phyloP scores from a whole-genome alignment of 305 asterid genomes.

The Fraxinus latifolia region DNA sequence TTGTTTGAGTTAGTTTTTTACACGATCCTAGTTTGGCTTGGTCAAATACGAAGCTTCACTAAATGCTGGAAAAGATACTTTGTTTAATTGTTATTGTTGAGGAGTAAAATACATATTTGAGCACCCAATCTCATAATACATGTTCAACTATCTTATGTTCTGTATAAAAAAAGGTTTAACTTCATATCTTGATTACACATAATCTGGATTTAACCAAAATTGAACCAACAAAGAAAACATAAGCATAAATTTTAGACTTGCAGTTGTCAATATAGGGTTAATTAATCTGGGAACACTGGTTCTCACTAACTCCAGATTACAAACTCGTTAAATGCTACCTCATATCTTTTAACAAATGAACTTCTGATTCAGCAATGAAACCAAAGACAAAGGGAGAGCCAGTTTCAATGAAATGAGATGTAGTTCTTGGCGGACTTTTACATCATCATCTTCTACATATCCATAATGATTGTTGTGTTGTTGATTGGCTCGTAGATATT shows the following conservation, averaged over 20 bases:
- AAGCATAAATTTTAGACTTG: background rate
- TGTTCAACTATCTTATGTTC: background rate
- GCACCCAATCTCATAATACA: background rate
- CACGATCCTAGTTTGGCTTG: too few relatives aligned
- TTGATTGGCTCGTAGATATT: background rate
- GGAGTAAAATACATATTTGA: too few relatives aligned
- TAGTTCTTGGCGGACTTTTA: background rate
- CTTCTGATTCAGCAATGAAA: background rate
- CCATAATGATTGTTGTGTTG: background rate
- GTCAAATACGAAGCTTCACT: too few relatives aligned
- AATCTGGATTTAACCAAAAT: background rate
- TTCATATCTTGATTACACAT: background rate
- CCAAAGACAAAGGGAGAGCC: background rate
- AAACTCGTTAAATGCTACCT: background rate
- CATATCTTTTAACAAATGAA: background rate
- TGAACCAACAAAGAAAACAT: background rate
- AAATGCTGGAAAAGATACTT: too few relatives aligned
- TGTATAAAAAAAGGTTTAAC: background rate
- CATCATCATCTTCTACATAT: background rate
- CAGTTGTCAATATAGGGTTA: too few relatives aligned
- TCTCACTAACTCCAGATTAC: background rate
- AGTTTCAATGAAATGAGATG: background rate
- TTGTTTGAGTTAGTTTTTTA: too few relatives aligned
- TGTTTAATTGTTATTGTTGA: too few relatives aligned
- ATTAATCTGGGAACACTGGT: background rate